Conservation (phyloP, 208 protist genomes). For the Trichomonas vaginalis region DNA sequence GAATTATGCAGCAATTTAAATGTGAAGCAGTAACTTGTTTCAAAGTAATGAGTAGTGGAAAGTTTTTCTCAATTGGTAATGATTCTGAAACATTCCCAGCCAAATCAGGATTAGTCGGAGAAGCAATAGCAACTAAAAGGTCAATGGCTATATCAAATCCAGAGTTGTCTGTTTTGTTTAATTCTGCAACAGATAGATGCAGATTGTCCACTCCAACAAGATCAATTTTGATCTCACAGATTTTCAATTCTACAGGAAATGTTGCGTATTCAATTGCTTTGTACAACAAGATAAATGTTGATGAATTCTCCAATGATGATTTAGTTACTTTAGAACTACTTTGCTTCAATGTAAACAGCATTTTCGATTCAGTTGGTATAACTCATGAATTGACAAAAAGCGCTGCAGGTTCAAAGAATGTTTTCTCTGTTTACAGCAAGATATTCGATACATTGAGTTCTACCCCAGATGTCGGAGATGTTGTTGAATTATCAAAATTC, state of each 20-base stretch:
- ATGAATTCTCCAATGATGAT: not conserved
- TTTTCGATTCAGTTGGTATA: not conserved
- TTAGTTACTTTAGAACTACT: not conserved
- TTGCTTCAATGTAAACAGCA: not conserved
- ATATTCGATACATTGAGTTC: not conserved
- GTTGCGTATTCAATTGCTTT: not conserved
- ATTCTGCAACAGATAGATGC: not conserved
- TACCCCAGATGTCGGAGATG: not conserved
- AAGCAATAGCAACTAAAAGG: not conserved
- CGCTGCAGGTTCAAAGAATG: not conserved
- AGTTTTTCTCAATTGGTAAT: not conserved
- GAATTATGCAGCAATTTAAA: not conserved
- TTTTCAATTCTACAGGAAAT: not conserved
- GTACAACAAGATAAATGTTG: not conserved
- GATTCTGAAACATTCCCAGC: not conserved
- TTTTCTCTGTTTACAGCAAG: not conserved
- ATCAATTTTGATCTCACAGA: not conserved
- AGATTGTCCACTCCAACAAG: not conserved
- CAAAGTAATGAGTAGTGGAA: not conserved
- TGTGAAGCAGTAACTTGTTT: not conserved
- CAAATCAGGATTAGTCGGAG: not conserved
- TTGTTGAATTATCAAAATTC: not conserved
- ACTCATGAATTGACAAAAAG: not conserved
- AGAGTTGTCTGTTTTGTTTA: not conserved
- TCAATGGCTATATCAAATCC: not conserved